These are phyloP conservation scores for Amauroascus verrucosus DNA, from an alignment of 2,329 filamentous ascomycete species.

Conservation along the genomic window DNA sequence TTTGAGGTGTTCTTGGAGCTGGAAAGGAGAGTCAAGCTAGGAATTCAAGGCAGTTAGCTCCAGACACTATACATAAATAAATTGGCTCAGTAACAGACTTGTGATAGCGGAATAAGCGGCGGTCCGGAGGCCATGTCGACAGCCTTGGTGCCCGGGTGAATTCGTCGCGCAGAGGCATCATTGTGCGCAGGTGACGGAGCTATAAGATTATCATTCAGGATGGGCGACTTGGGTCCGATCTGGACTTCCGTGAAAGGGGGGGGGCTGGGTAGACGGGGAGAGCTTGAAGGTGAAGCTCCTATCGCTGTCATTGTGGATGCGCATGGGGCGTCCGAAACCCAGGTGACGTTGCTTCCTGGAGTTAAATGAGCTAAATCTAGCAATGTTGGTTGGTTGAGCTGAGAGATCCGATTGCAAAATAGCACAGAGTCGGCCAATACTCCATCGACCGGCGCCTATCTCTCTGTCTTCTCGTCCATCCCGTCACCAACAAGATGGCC, in stretches of 20 bases:
- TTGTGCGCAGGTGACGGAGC: conserved; percentile 52
- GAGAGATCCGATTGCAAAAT: neutral
- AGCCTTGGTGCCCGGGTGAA: conserved; percentile 86
- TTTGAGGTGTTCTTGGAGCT: conserved; percentile 93
- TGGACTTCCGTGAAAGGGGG: conserved; percentile 93
- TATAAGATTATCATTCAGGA: conserved; percentile 50
- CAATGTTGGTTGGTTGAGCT: neutral
- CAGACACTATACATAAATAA: neutral
- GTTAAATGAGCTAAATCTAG: neutral
- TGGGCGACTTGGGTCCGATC: conserved; percentile 68
- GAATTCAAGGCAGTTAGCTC: conserved; percentile 12
- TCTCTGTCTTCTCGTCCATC: neutral
- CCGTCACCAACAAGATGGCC: too few species aligned
- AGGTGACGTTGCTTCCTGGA: neutral
- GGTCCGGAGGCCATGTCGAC: conserved; percentile 87
- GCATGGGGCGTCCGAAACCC: neutral
- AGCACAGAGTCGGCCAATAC: neutral
- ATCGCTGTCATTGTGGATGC: conserved; percentile 35
- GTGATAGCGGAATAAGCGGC: conserved; percentile 71
- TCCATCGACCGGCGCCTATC: neutral
- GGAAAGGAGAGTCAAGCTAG: conserved; percentile 92
- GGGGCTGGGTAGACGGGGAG: conserved; percentile 85
- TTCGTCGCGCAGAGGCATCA: conserved; percentile 67
- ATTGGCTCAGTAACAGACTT: conserved; percentile 45
- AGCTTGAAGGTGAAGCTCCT: conserved; percentile 53